A percentile compares a stretch with the other conserved stretches of the same genome.
phyloP scores from a whole-genome alignment of 345 rosid species.

The Hypericum perforatum region DNA sequence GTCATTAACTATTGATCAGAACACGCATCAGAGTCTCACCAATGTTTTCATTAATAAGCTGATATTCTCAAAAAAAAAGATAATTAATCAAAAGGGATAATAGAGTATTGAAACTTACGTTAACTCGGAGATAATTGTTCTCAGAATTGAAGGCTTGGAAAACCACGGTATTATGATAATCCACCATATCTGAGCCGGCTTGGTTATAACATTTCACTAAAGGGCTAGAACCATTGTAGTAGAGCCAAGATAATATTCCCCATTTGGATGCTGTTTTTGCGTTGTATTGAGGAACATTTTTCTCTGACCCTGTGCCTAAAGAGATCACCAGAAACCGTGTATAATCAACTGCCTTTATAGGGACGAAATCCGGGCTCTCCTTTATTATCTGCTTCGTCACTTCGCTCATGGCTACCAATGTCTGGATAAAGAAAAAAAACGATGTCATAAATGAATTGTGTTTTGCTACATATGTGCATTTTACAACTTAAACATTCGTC shows the following conservation, averaged over 20 bases:
- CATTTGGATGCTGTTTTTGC: slow-evolving; percentile 45
- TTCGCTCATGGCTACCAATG: slow-evolving; percentile 53
- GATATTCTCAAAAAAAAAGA: too few relatives aligned
- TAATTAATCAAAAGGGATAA: too few relatives aligned
- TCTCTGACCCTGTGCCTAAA: slow-evolving; percentile 50
- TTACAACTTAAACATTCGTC: too few relatives aligned
- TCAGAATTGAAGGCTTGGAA: slow-evolving; percentile 48
- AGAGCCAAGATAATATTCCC: slow-evolving; percentile 57
- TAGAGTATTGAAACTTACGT: slow-evolving; percentile 26
- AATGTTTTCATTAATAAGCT: too few relatives aligned
- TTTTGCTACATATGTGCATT: too few relatives aligned
- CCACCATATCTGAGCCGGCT: slow-evolving; percentile 48
- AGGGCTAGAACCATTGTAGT: slow-evolving; percentile 38
- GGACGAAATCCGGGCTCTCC: slow-evolving; percentile 35
- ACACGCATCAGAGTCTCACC: too few relatives aligned
- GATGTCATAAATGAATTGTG: not conserved
- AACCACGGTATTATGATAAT: slow-evolving; percentile 40
- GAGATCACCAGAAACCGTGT: slow-evolving; percentile 50
- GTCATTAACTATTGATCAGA: too few relatives aligned
- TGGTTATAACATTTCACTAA: slow-evolving; percentile 36
- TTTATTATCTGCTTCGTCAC: slow-evolving; percentile 41
- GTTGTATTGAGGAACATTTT: slow-evolving; percentile 22
- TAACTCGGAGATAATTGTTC: slow-evolving; percentile 52
- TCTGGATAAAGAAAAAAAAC: slow-evolving; percentile 23
- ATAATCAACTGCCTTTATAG: slow-evolving; percentile 33